Conservation (phyloP, 345 rosid genomes). For the Arabis alpina region DNA sequence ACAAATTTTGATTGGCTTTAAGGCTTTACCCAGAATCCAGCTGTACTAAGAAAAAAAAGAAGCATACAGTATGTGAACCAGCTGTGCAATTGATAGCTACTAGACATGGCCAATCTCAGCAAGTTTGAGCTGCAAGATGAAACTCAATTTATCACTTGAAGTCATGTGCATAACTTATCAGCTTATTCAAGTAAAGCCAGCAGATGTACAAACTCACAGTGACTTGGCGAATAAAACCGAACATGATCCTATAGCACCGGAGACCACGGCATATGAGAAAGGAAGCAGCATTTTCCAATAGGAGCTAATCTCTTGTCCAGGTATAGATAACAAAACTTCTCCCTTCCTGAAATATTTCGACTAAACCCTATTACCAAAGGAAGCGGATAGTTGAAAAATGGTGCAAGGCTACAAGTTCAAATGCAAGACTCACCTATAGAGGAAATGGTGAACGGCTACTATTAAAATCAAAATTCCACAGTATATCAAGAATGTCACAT, state of each 20-base stretch:
- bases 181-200: background rate
- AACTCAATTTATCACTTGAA: slow-evolving; percentile 27
- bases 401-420: background rate
- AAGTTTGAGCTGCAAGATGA: slow-evolving; percentile 80
- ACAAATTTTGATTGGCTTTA: slow-evolving; percentile 23
- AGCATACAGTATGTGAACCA: slow-evolving; percentile 99
- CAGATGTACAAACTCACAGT: slow-evolving; percentile 60
- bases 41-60: slow-evolving; percentile 94
- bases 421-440: slow-evolving; percentile 65
- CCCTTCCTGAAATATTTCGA: slow-evolving; percentile 70
- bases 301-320: slow-evolving; percentile 75
- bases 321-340: slow-evolving; percentile 65
- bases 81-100: slow-evolving; percentile 83
- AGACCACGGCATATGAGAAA: slow-evolving; percentile 94
- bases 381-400: background rate
- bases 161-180: slow-evolving; percentile 14
- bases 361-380: slow-evolving; percentile 13
- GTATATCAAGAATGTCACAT: slow-evolving; percentile 78
- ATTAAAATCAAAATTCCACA: slow-evolving; percentile 71
- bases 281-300: slow-evolving; percentile 93
- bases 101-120: slow-evolving; percentile 90
- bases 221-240: slow-evolving; percentile 99
- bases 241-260: slow-evolving; percentile 97
- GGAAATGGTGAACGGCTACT: slow-evolving; percentile 70
- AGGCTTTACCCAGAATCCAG: slow-evolving; percentile 92